Evolutionary conservation across 768 basidiomycete species (phyloP).

Genomic region (Hygrocybe punicea): DNA sequence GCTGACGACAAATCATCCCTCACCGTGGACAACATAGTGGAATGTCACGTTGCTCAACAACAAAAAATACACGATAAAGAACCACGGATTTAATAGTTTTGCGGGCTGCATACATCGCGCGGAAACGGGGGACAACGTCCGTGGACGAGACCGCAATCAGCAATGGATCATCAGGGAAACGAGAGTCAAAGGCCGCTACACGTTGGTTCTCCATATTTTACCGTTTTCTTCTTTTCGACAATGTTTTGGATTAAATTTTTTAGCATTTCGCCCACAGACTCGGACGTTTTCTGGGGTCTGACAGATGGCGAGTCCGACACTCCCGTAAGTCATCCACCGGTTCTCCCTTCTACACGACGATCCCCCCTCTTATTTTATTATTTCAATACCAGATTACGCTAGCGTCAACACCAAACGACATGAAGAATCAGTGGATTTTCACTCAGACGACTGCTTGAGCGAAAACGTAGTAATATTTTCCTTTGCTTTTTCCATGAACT

Average conservation of each 20-base stretch:
- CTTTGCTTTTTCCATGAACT: too few relatives aligned
- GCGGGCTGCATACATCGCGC: neutral
- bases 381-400: neutral
- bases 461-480: too few relatives aligned
- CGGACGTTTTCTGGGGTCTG: neutral
- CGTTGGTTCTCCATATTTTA: neutral
- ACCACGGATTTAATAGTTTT: neutral
- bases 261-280: neutral
- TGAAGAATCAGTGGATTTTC: neutral
- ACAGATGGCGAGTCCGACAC: neutral
- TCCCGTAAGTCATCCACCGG: neutral
- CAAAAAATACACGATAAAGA: neutral
- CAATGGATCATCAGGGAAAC: neutral
- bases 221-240: neutral
- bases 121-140: neutral
- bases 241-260: neutral
- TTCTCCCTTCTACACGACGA: neutral
- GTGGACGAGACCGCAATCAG: neutral
- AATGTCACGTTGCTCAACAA: neutral
- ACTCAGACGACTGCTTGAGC: neutral
- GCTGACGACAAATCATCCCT: too few relatives aligned
- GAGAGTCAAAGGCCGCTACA: neutral
- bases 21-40: neutral
- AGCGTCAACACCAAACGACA: neutral
- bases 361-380: neutral